Percentiles rank a stretch among this genome's conserved stretches.
phyloP scores from a whole-genome alignment of 2,329 filamentous ascomycete species.

The Trichoderma guizhouense region DNA sequence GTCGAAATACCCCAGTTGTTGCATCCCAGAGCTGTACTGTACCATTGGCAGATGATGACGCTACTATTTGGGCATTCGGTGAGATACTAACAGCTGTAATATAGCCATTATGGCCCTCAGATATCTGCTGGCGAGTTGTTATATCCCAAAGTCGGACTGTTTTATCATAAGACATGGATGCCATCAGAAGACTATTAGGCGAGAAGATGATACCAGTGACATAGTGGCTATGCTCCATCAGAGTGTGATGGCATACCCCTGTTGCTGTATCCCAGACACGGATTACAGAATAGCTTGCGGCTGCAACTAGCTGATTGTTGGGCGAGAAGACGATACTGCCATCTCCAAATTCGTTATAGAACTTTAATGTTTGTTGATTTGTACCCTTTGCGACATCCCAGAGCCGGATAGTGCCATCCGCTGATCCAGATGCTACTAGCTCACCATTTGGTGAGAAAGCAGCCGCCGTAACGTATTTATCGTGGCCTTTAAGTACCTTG shows the following conservation, averaged over 20 bases:
- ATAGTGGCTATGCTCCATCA: not conserved
- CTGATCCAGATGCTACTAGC: not conserved
- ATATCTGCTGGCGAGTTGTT: not conserved
- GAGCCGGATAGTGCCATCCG: not conserved
- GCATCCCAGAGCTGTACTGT: not conserved
- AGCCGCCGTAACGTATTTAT: not conserved
- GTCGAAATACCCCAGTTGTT: not conserved
- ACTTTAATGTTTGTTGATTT: not conserved
- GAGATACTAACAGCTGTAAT: not conserved
- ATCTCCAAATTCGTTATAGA: no score
- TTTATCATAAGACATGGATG: not conserved
- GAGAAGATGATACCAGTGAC: not conserved
- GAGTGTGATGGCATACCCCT: not conserved
- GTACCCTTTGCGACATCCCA: not conserved
- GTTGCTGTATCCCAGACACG: not conserved
- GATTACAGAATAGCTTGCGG: not conserved
- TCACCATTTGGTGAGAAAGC: not conserved
- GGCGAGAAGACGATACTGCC: not conserved
- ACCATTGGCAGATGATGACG: not conserved
- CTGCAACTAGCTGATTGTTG: not conserved
- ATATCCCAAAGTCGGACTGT: not conserved
- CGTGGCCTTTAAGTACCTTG: not conserved
- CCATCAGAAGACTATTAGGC: not conserved
- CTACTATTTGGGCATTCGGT: not conserved
- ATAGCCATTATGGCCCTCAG: fast-evolving